Conservation (phyloP, 116 monocot species). For the Trichopus zeylanicus region DNA sequence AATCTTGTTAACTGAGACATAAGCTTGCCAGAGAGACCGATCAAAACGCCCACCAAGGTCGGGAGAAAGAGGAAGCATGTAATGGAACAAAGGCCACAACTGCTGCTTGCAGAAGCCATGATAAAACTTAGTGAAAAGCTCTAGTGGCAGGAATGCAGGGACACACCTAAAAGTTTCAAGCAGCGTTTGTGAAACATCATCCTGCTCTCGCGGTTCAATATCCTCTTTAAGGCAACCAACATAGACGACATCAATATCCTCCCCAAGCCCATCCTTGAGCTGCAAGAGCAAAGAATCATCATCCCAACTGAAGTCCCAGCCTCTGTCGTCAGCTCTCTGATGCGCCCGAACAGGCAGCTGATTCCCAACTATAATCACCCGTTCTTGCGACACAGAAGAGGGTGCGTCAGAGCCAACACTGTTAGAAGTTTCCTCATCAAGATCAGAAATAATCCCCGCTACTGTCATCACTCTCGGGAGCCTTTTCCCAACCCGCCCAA, state of each 20-base stretch:
- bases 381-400: background rate
- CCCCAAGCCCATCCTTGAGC: constrained; percentile 3
- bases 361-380: constrained; percentile 6
- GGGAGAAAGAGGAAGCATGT: constrained; percentile 14
- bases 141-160: constrained; percentile 11
- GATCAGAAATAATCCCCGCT: constrained; percentile 2
- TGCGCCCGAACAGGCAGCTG: constrained; percentile 1
- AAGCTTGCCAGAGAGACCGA: constrained; percentile 13
- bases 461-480: constrained; percentile 7
- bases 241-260: constrained; percentile 1
- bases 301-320: constrained; percentile 7
- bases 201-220: constrained; percentile 5
- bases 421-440: background rate
- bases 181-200: constrained; percentile 12
- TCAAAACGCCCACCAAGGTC: constrained; percentile 10
- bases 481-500: background rate
- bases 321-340: too few species aligned
- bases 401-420: background rate
- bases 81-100: constrained; percentile 23
- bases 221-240: constrained; percentile 5
- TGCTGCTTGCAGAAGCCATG: constrained; percentile 27
- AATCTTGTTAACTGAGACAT: constrained; percentile 15
- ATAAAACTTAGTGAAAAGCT: constrained; percentile 7
- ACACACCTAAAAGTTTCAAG: constrained; percentile 11
- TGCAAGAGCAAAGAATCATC: constrained; percentile 8